Evolutionary conservation across 768 basidiomycete species (phyloP), one percentile per base, ranked within the genome.

Genomic region (Leccinum rimulosum): DNA sequence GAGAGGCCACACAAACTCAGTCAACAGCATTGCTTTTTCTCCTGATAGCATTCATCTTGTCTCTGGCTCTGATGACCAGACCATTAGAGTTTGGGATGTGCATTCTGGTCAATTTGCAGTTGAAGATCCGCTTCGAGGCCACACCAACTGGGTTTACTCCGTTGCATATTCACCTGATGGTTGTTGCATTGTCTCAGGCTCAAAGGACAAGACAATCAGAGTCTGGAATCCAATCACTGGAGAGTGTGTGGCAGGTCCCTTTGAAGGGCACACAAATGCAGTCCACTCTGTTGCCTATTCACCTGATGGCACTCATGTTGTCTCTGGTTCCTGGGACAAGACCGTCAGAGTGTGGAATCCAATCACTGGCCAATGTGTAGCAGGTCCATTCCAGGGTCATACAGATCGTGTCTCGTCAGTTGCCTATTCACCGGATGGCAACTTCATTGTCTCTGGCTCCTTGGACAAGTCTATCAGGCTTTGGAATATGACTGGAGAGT

Each of bases 101-200:
- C 50, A 51, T 28, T 65, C 66, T 65, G 52, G 56, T 5, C 14
- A 65, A 22, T 38, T 9, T 40, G 8, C 50, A 3, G 17, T 43
- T 43, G 8, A 8, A 43, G 57, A 45, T 40, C 52, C 59, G 52
- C 27, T 65, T 3, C 0, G 0, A 3, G 66, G 55, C 2, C 65
- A 66, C 6, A 58, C 59, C 0, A 7, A 22, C 12, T 57, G 58
- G 54, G 5, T 66, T 17, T 54, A 25, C 19, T 66, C 65, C 54
- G 25, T 66, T 51, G 57, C 61, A 54, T 62, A 56, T 67, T 58
- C 75, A 43, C 70, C 75, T 35, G 67, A 74, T 60, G 72, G 73
- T 2, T 65, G 45, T 9, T 27, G 55, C 14, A 47, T 69, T 54
- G 56, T 47, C 38, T 69, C 68, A 54, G 70, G 61, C 10, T 64